phyloP scores from a whole-genome alignment of 495 filamentous ascomycete genomes.

The Xylaria sp. region DNA sequence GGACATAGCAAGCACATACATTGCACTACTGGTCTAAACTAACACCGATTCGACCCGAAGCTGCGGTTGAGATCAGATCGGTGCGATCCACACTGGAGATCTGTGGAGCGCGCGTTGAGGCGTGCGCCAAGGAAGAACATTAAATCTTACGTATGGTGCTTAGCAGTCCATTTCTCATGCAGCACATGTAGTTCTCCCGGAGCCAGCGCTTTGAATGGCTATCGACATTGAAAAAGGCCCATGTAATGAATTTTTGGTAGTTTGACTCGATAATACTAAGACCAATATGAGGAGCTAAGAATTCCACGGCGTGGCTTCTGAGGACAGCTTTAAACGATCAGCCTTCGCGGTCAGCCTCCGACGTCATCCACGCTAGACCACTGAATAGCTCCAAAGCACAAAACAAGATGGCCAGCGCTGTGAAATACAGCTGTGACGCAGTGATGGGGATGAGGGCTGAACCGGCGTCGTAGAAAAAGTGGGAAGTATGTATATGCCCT shows the following conservation, averaged over 20 bases:
- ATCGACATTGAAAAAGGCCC: neutral
- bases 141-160: conserved; percentile 5
- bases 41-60: conserved; percentile 6
- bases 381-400: neutral
- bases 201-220: neutral
- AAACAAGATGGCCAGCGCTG: conserved; percentile 12
- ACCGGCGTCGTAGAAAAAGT: conserved; percentile 4
- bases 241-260: neutral
- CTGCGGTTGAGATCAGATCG: conserved; percentile 10
- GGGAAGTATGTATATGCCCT: conserved; percentile 12
- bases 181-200: neutral
- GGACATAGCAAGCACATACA: too few relatives aligned
- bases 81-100: neutral
- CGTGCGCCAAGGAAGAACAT: neutral
- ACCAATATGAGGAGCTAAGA: neutral
- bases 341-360: conserved; percentile 3
- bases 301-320: neutral
- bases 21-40: neutral
- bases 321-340: neutral
- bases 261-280: neutral
- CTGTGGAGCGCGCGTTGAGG: neutral
- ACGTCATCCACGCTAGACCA: conserved; percentile 12
- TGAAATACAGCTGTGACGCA: conserved; percentile 4
- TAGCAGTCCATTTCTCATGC: neutral
- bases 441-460: neutral